phyloP scores from a whole-genome alignment of 257 asterid genomes.

The Echium plantagineum region DNA sequence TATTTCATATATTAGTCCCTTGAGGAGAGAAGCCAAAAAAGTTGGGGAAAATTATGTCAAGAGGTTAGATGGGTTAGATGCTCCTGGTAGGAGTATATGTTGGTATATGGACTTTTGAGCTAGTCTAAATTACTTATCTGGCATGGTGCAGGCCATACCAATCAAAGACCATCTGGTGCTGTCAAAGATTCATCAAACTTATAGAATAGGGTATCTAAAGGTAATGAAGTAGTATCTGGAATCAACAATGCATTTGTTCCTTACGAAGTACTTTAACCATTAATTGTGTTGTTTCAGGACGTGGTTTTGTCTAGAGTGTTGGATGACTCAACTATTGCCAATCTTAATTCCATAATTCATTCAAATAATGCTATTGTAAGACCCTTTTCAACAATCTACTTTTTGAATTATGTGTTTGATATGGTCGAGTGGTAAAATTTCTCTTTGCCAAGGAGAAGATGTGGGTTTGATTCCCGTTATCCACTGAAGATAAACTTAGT shows the following conservation, averaged over 20 bases:
- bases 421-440: too few species aligned
- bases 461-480: too few species aligned
- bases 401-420: neutral
- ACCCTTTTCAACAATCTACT: neutral
- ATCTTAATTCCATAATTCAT: conserved; percentile 62
- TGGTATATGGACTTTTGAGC: neutral
- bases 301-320: conserved; percentile 64
- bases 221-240: conserved; percentile 18
- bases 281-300: conserved; percentile 44
- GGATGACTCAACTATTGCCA: conserved; percentile 69
- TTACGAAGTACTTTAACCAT: conserved; percentile 11
- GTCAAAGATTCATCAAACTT: conserved; percentile 92
- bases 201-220: conserved; percentile 84
- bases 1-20: neutral
- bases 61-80: too few species aligned
- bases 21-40: too few species aligned
- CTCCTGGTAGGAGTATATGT: neutral
- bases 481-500: too few species aligned
- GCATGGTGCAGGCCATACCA: conserved; percentile 56
- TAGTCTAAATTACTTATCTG: conserved; percentile 5
- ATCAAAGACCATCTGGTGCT: conserved; percentile 66
- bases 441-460: too few species aligned
- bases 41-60: too few species aligned
- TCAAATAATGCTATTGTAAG: conserved; percentile 83
- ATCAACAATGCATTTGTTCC: neutral